Evolutionary conservation across 2,329 filamentous ascomycete genomes (phyloP).

Genomic region (Plectosphaerella sp.): DNA sequence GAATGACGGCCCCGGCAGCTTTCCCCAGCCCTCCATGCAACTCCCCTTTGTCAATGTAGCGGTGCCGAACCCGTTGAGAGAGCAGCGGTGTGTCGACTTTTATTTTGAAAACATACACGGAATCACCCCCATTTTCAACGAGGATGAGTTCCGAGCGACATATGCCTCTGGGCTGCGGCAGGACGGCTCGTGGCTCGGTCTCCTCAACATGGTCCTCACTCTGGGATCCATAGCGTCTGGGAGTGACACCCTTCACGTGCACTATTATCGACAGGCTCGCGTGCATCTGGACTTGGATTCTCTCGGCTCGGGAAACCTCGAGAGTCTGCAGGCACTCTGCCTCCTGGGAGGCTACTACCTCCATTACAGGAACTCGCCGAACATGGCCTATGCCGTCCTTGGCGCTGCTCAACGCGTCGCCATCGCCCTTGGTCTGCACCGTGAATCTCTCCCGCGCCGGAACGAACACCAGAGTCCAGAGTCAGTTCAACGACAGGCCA

Average conservation of each 20-base stretch:
- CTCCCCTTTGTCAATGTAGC: slow-evolving; percentile 31
- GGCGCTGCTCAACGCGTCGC: slow-evolving; percentile 14
- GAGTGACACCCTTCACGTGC: slow-evolving; percentile 50
- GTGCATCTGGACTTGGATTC: slow-evolving; percentile 50
- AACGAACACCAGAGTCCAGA: background rate
- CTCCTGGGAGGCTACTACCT: slow-evolving; percentile 15
- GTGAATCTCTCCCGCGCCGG: slow-evolving; percentile 3
- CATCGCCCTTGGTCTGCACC: slow-evolving; percentile 14
- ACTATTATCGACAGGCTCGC: slow-evolving; percentile 52
- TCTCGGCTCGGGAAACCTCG: slow-evolving; percentile 37
- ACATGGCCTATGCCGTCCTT: slow-evolving; percentile 15
- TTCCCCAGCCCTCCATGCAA: slow-evolving; percentile 16
- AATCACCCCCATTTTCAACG: slow-evolving; percentile 56
- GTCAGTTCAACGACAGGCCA: background rate
- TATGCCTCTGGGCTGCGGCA: slow-evolving; percentile 35
- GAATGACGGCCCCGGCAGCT: slow-evolving; percentile 3
- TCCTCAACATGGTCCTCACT: slow-evolving; percentile 60
- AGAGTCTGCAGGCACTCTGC: slow-evolving; percentile 15
- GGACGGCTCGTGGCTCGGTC: slow-evolving; percentile 54
- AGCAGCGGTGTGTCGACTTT: slow-evolving; percentile 45
- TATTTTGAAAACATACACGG: slow-evolving; percentile 60
- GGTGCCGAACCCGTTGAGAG: slow-evolving; percentile 28
- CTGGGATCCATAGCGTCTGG: slow-evolving; percentile 56
- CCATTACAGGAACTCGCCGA: slow-evolving; percentile 17
- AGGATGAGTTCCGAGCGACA: slow-evolving; percentile 42